Conservation (phyloP, 1,284 basidiomycete genomes). For the Leccinum solheimii region DNA sequence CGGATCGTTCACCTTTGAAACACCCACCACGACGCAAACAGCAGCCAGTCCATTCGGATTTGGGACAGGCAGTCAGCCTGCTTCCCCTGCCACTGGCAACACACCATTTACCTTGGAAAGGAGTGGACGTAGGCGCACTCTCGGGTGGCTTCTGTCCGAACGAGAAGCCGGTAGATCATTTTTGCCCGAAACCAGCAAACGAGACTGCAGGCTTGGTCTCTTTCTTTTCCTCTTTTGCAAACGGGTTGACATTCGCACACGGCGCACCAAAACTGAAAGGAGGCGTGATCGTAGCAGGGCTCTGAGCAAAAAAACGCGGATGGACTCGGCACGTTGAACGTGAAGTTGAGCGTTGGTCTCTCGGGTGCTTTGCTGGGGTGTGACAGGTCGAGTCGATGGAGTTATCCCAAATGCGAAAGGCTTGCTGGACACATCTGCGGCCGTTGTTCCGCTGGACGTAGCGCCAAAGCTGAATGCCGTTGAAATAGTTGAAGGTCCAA, state of each 20-base stretch:
- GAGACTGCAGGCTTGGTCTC: slow-evolving; percentile 29
- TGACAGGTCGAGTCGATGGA: slow-evolving; percentile 40
- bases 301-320: slow-evolving; percentile 43
- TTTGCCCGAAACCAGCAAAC: slow-evolving; percentile 34
- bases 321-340: slow-evolving; percentile 40
- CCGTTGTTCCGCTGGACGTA: slow-evolving; percentile 28
- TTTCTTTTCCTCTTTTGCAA: slow-evolving; percentile 36
- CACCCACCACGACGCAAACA: too few relatives aligned
- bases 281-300: slow-evolving; percentile 28
- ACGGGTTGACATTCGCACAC: slow-evolving; percentile 28
- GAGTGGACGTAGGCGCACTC: too few relatives aligned
- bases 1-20: too few relatives aligned
- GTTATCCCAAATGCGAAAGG: slow-evolving; percentile 34
- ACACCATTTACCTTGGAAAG: too few relatives aligned
- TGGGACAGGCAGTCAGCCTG: too few relatives aligned
- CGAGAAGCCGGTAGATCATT: slow-evolving; percentile 13
- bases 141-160: too few relatives aligned
- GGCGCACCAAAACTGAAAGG: slow-evolving; percentile 33
- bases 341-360: slow-evolving; percentile 46
- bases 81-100: too few relatives aligned
- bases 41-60: too few relatives aligned
- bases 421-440: slow-evolving; percentile 33
- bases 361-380: slow-evolving; percentile 44
- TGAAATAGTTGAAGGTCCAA: slow-evolving; percentile 31
- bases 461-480: slow-evolving; percentile 37